phyloP scores from a whole-genome alignment of 2,329 filamentous ascomycete genomes.

The Pleoardoris graminearum region DNA sequence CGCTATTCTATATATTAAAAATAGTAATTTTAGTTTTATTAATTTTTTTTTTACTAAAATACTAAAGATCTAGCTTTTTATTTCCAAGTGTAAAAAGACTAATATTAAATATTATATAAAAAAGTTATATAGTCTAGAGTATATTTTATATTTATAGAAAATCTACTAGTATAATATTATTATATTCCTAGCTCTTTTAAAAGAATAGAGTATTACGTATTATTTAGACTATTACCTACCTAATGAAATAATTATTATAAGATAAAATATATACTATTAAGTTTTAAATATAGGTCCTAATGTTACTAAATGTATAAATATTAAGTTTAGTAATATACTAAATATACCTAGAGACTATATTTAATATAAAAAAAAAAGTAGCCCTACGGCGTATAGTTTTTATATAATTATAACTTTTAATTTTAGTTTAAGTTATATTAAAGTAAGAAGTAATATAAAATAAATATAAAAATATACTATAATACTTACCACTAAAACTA shows the following conservation, averaged over 20 bases:
- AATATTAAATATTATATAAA: neutral
- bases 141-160: neutral
- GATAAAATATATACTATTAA: slow-evolving; percentile 6
- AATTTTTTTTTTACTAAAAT: slow-evolving; percentile 9
- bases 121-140: neutral
- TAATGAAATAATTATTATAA: slow-evolving; percentile 9
- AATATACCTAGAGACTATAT: slow-evolving; percentile 2
- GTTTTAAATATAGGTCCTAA: slow-evolving; percentile 10
- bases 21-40: slow-evolving; percentile 5
- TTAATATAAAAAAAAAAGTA: neutral
- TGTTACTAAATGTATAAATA: slow-evolving; percentile 7
- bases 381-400: neutral
- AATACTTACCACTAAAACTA: neutral
- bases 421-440: neutral
- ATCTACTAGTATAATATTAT: slow-evolving; percentile 1
- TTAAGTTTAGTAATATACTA: slow-evolving; percentile 4
- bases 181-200: neutral
- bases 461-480: neutral
- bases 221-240: neutral
- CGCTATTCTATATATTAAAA: slow-evolving; percentile 7
- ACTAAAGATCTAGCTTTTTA: slow-evolving; percentile 9
- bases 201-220: slow-evolving; percentile 1
- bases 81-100: neutral
- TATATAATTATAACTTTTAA: neutral
- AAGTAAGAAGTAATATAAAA: neutral